Conservation (phyloP, 1,284 basidiomycete species). For the Pyrrhoderma lamaoense region DNA sequence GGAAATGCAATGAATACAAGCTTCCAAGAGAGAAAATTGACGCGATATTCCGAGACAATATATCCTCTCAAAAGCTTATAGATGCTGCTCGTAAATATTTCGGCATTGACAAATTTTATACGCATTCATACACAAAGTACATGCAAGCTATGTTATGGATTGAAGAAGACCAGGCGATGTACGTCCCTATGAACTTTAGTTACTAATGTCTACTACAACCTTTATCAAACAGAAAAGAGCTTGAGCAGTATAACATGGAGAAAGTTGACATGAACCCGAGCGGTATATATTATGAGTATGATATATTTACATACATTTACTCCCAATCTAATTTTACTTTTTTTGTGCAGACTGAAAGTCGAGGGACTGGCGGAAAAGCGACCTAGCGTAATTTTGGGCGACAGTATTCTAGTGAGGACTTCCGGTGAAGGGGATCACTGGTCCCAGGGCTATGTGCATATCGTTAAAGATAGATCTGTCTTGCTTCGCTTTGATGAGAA, state of each 20-base stretch:
- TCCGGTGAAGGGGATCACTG: slow-evolving; percentile 28
- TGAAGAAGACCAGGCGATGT: slow-evolving; percentile 42
- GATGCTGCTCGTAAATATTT: slow-evolving; percentile 27
- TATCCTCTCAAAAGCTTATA: slow-evolving; percentile 20
- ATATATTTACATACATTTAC: not conserved
- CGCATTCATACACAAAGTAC: slow-evolving; percentile 32
- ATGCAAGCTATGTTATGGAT: slow-evolving; percentile 38
- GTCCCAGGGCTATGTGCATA: slow-evolving; percentile 46
- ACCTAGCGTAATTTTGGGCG: slow-evolving; percentile 43
- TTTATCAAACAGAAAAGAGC: slow-evolving; percentile 30
- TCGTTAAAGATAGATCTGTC: slow-evolving; percentile 32
- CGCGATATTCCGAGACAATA: not conserved
- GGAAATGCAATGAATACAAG: not conserved
- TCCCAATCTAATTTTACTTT: too few relatives aligned
- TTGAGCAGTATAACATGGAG: slow-evolving; percentile 36
- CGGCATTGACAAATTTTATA: slow-evolving; percentile 30
- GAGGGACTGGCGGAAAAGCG: slow-evolving; percentile 43
- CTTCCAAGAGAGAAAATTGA: not conserved
- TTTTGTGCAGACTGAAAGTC: slow-evolving; percentile 35
- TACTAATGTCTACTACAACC: slow-evolving; percentile 1
- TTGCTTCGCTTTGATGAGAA: slow-evolving; percentile 36
- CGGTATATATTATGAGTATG: slow-evolving; percentile 23
- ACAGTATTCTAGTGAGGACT: slow-evolving; percentile 37
- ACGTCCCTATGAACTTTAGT: slow-evolving; percentile 17
- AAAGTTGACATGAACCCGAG: slow-evolving; percentile 30